Evolutionary conservation across 768 basidiomycete species (phyloP), one percentile per base, ranked within the genome.

Genomic region (Porphyrellus cyaneotinctus): DNA sequence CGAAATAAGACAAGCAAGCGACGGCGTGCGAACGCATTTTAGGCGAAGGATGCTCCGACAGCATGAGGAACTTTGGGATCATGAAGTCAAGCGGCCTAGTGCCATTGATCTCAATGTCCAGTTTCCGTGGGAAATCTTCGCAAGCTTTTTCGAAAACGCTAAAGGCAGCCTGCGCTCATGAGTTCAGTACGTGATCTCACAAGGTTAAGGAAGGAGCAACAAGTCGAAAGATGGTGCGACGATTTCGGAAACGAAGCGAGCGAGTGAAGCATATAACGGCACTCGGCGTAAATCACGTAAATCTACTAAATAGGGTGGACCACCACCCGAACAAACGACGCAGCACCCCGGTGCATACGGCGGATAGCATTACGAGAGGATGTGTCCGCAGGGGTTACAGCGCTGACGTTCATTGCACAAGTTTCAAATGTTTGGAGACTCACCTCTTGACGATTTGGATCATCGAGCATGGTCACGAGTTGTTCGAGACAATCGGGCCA

Each of bases 401-500:
- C 24, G n/a, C 23, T 31, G 43, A 43, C 18, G 39, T 17, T 24
- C 31, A 44, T 24, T 24, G 42, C 42, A 42, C 24, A 30, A n/a
- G 18, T 20, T 41, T 36, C 36, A 39, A 52, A 39, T 12, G 36
- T 6, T 20, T n/a, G 43, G 28, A 4, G n/a, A 54, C 82, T 72
- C 72, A 97, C 95, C 84, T 95, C 94, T 71, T 94, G 92, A 58
- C 81, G 79, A 58, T 85, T 82, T 30, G 76, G 68, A 77, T 93
- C 85, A 70, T 94, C 91, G 53, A 95, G 75, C 58, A 88, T 79
- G 62, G 80, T 78, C 42, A 97, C 84, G 28, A 99, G 80, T 58
- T 89, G 82, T 65, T 86, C 83, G 43, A 99, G 75, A 63, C 92
- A 97, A 72, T 97, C 92, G 43, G 95, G 90, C 97, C 97, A 99